Base-by-base conservation (phyloP, 331 rosid species). In the Quercus phellos region DNA sequence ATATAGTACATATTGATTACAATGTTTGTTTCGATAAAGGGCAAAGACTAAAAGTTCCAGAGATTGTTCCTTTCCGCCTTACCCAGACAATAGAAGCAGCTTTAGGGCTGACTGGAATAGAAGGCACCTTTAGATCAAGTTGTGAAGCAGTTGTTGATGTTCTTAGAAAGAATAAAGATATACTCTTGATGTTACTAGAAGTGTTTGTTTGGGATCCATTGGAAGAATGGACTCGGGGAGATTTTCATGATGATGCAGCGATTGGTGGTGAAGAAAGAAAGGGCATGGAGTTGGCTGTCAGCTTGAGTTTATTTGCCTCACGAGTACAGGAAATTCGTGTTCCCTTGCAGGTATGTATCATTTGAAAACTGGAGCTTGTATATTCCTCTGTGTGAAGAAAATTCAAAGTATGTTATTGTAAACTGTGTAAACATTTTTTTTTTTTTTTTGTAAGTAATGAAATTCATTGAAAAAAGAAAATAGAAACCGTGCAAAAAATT, bases 221-320 rank as follows among this genome's bases (percentile, higher is more conserved):
- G 43, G 93, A 92, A 70, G 98, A 92, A 80, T 94, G 98, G 98
- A 94, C 98, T 53, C 90, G 97, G 6, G 98, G 98, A 81, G 97
- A 94, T 88, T 90, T 94, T 82, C 97, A 90, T 76, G 98, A 94
- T 66, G 96, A 90, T 82, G 96, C 98, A 80, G 93, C 98, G 73
- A 94, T 92, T 81, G 98, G 97, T 30, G 96, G 96, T 79, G 98
- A 94, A 87, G 98, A 94, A 87, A 92, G 98, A 84, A 94, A 88
- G 85, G 98, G 98, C 79, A 94, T 94, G 98, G 98, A 94, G 85
- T 87, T 92, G 87, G 98, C 98, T 88, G 97, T 94, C 82, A 94
- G 97, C 90, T 89, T 94, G 84, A 92, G 97, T 88, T 82, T 94
- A 80, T 94, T 94, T 90, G 97, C 98, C 68, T 94, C 98, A 66